phyloP scores from a whole-genome alignment of 257 asterid genomes.

The Solanum bulbocastanum region DNA sequence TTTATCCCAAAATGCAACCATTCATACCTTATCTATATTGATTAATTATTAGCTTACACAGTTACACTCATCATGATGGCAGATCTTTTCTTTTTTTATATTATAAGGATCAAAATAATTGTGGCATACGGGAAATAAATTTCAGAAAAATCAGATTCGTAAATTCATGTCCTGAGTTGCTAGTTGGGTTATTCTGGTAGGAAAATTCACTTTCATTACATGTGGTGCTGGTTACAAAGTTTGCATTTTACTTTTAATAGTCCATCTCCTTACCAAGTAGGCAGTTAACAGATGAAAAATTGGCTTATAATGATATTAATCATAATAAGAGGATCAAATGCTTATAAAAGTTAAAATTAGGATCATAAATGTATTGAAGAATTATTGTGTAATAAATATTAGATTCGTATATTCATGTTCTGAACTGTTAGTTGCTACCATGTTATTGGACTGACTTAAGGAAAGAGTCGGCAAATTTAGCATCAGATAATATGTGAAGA shows the following conservation, averaged over 20 bases:
- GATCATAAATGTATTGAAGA: neutral
- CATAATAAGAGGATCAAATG: no score
- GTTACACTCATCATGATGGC: neutral
- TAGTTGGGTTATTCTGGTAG: no score
- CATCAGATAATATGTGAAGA: neutral
- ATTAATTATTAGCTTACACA: neutral
- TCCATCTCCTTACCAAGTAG: no score
- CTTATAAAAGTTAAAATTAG: no score
- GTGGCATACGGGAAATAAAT: neutral
- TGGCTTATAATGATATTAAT: no score
- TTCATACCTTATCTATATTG: neutral
- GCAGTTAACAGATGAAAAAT: no score
- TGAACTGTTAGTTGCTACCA: neutral
- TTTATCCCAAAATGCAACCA: neutral
- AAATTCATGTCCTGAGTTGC: no score
- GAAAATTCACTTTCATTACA: no score
- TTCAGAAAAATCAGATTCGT: no score
- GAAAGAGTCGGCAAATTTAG: neutral
- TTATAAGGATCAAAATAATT: no score
- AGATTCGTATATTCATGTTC: neutral
- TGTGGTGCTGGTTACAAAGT: neutral
- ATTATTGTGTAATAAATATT: neutral
- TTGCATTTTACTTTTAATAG: no score
- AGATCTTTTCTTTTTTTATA: no score
- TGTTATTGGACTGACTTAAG: neutral